Evolutionary conservation across 257 asterid species (phyloP), one percentile per base, ranked within the genome.

Genomic region (Ilex asprella): DNA sequence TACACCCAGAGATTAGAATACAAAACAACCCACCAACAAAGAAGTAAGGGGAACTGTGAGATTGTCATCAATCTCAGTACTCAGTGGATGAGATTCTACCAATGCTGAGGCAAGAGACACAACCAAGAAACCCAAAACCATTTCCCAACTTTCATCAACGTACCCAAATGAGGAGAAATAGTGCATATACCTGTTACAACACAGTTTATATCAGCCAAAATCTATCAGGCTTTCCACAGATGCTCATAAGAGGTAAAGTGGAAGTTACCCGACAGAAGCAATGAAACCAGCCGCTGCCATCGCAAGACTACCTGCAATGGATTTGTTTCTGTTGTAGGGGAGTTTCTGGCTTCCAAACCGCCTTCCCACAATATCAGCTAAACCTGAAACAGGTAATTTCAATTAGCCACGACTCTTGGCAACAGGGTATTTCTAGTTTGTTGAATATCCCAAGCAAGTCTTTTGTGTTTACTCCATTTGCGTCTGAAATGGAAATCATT

Each of bases 351-450:
- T 76, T 53, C 96, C 95, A 59, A 89, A 89, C 57, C 89, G 81
- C 77, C 99, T 82, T 31, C 99, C 99, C 5, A 89, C 70, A 35
- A 89, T 66, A 66, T 92, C 99, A 65, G 97, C 99, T 70, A 92
- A 61, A 39, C 97, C 99, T 86, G 79, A 58, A 62, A 58, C 30
- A 14, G n/a, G 13, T 2, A 10, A 46, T 46, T 46, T 46, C 15
- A 35, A 35, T 3, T 35, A 35, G 41, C 8, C 41, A 35, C 0
- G 5, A 35, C 5, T 35, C 7, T 35, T 35, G 0, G 41, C 41
- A 35, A 35, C 41, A 8, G 8, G 41, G 41, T 35, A 35, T 35
- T 35, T 4, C 7, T 35, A 35, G 41, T 35, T 1, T 35, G 41
- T 3, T 35, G 41, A 35, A 35, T 3, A 8, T 35, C 41, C 41